Evolutionary conservation across 441 rosid genomes (phyloP), one percentile per base, ranked within the genome.

Genomic region (Gossypium aridum): DNA sequence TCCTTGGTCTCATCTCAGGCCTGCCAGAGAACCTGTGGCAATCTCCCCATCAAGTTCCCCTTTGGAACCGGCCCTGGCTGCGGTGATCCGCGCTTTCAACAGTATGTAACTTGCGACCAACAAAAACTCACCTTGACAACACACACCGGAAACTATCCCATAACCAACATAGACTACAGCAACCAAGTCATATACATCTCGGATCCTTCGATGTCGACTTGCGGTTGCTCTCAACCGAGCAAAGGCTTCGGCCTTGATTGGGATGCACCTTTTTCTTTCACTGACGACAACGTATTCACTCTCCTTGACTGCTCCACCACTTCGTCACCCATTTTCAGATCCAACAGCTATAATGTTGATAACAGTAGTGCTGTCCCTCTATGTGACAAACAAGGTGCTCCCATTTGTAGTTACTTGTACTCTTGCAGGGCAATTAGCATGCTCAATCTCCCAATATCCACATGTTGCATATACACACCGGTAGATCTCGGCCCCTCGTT

Each of bases 261-360:
- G 93, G 89, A 92, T 13, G 99, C 97, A 23, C 97, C 99, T 47
- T 91, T 94, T 79, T 83, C 97, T 34, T 91, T 92, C 75, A 86
- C 86, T 0, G 94, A 90, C 31, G 92, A 89, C 70, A 85, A 87
- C 37, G 85, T 92, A 65, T 94, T 94, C 59, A 87, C 99, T 20
- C 85, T 94, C 20, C 94, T 94, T 3, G 93, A 91, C 67, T 94
- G 99, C 76, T 90, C 94, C 0, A 70, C 83, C 37, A 49, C 75
- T 23, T 75, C 87, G 0, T 90, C 92, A 0, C 92, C 91, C 0
- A 80, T 90, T 56, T 86, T 70, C 71, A 54, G 39, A 70, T 76
- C 87, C 2, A 72, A 51, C 53, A 7, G 59, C 49, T 31, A 63
- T 17, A 43, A 53, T 70, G 72, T 62, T 7, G 78, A 54, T 26